Evolutionary conservation across 176 grass and related monocot species (phyloP).

Genomic region (Zoysia japonica): DNA sequence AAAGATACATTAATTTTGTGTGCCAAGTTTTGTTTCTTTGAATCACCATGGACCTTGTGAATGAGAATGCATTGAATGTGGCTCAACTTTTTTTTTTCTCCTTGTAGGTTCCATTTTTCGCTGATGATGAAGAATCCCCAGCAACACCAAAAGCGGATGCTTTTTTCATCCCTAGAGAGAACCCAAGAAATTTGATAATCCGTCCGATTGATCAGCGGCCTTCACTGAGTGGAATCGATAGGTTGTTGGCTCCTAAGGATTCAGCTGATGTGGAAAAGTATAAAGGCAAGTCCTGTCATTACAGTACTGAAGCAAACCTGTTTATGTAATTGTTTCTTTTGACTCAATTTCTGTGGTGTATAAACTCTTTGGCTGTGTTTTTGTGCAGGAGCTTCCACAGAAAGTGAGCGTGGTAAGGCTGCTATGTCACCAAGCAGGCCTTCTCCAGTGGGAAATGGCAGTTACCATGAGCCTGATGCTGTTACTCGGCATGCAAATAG

Average conservation of each 20-base stretch:
- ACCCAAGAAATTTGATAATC: conserved; percentile 85
- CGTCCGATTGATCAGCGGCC: conserved; percentile 86
- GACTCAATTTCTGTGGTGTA: neutral
- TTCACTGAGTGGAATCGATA: conserved; percentile 33
- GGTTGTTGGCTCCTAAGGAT: conserved; percentile 42
- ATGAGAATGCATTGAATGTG: conserved; percentile 12
- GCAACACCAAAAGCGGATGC: conserved; percentile 90
- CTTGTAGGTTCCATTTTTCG: conserved; percentile 76
- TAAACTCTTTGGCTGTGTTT: conserved; percentile 1
- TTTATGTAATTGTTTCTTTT: neutral
- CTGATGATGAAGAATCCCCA: conserved; percentile 71
- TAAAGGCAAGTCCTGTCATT: conserved; percentile 52
- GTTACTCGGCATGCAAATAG: conserved; percentile 36
- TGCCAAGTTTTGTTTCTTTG: conserved; percentile 10
- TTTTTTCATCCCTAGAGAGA: conserved; percentile 91
- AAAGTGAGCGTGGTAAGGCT: conserved; percentile 29
- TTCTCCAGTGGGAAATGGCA: conserved; percentile 46
- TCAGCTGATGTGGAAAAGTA: conserved; percentile 38
- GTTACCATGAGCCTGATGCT: conserved; percentile 27
- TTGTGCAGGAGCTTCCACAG: conserved; percentile 39
- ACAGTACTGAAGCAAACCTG: neutral
- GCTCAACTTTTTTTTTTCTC: conserved; percentile 2
- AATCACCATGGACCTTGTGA: conserved; percentile 4
- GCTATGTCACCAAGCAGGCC: conserved; percentile 25
- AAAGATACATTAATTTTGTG: neutral